Conservation (phyloP, 768 basidiomycete species). For the Leccinum imitatum region DNA sequence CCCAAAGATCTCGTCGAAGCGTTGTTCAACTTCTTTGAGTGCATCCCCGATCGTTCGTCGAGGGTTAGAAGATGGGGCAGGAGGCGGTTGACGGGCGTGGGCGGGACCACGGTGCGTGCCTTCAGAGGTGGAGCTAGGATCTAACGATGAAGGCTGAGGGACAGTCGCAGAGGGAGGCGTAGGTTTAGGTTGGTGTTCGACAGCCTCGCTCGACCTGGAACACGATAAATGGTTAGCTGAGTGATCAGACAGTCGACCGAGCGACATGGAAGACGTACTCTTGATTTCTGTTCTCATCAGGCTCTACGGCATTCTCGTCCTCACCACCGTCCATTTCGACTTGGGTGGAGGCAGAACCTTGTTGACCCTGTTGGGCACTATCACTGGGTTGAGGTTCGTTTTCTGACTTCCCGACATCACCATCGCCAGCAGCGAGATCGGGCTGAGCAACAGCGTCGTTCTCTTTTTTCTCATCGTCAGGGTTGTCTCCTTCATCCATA, state of each 20-base stretch:
- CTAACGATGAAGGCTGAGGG: conserved; percentile 14
- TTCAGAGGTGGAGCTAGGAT: conserved; percentile 37
- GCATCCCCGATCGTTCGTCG: conserved; percentile 83
- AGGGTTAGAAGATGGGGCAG: conserved; percentile 45
- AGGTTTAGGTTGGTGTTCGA: conserved; percentile 10
- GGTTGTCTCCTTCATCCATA: conserved; percentile 25
- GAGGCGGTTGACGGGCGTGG: conserved; percentile 39
- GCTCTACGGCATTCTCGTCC: conserved; percentile 29
- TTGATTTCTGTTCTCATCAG: conserved; percentile 10
- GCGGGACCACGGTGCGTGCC: conserved; percentile 48
- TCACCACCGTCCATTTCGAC: conserved; percentile 13
- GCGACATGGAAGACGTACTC: conserved; percentile 14
- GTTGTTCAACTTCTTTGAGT: conserved; percentile 74
- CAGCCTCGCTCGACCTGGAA: conserved; percentile 13
- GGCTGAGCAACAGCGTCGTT: conserved; percentile 34
- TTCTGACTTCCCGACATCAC: conserved; percentile 18
- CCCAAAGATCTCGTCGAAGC: conserved; percentile 79
- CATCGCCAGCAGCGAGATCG: conserved; percentile 34
- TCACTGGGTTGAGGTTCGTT: conserved; percentile 20
- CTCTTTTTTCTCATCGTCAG: conserved; percentile 29
- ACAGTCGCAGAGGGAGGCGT: conserved; percentile 2
- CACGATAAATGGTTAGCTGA: neutral
- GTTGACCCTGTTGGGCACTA: conserved; percentile 22
- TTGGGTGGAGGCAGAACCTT: conserved; percentile 16
- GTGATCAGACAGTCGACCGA: neutral